These are phyloP conservation scores for Penicillium paradoxum DNA, from an alignment of 495 filamentous ascomycete species.

Conservation along the genomic window DNA sequence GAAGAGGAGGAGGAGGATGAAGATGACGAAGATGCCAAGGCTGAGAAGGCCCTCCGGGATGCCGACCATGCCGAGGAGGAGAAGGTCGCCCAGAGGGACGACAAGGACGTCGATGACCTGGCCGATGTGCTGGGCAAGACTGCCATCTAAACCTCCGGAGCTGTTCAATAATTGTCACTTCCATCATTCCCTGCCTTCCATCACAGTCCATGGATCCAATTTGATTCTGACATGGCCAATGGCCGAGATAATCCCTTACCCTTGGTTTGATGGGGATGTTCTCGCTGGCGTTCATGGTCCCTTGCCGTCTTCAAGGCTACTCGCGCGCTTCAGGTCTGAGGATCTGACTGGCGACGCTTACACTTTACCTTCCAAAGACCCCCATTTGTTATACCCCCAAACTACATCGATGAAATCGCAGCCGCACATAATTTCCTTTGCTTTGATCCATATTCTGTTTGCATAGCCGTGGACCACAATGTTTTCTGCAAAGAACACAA, in stretches of 20 bases:
- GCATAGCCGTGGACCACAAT: conserved; percentile 19
- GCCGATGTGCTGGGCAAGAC: conserved; percentile 71
- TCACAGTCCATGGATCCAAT: not conserved
- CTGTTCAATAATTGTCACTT: conserved; percentile 1
- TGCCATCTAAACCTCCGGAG: conserved; percentile 20
- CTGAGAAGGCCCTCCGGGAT: conserved; percentile 56
- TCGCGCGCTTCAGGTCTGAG: conserved; percentile 5
- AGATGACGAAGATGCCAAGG: conserved; percentile 56
- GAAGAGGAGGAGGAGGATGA: conserved; percentile 67
- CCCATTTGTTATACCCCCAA: conserved; percentile 25
- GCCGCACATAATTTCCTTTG: conserved; percentile 25
- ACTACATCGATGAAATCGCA: conserved; percentile 18
- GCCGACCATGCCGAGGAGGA: conserved; percentile 69
- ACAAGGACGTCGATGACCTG: conserved; percentile 75
- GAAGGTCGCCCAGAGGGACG: conserved; percentile 65
- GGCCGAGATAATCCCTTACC: not conserved
- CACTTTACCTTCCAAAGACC: conserved; percentile 13
- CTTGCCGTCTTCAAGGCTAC: not conserved
- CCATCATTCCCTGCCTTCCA: not conserved
- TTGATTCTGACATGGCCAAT: not conserved
- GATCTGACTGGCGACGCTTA: conserved; percentile 20
- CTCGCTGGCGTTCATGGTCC: not conserved
- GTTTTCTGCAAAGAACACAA: conserved; percentile 16
- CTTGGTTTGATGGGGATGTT: not conserved
- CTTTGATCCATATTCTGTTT: conserved; percentile 17